Evolutionary conservation across 78 protist genomes (phyloP).

Genomic region (Creolimax fragrantissima): DNA sequence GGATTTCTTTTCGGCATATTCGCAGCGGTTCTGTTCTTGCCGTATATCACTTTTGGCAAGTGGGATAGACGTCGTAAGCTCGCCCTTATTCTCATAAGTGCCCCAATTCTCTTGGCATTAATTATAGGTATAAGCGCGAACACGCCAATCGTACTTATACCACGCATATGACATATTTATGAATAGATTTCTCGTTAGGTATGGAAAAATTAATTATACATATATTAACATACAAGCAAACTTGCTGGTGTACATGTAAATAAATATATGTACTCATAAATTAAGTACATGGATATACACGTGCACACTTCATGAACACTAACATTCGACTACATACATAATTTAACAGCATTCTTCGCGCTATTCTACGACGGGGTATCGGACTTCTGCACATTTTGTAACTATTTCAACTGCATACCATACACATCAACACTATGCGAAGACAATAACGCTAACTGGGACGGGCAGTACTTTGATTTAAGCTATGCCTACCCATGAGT

Average conservation of each 20-base stretch:
- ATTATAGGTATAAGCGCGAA: not conserved
- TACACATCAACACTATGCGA: conserved; percentile 11
- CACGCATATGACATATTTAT: too few relatives aligned
- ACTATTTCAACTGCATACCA: conserved; percentile 30
- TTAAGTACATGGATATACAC: too few relatives aligned
- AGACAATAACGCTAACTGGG: not conserved
- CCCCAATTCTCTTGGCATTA: not conserved
- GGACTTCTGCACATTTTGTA: conserved; percentile 15
- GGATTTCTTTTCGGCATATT: not conserved
- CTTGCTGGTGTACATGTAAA: too few relatives aligned
- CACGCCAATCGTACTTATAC: too few relatives aligned
- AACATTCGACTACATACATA: too few relatives aligned
- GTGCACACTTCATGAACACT: too few relatives aligned
- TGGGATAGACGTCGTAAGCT: conserved; percentile 26
- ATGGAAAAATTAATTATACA: too few relatives aligned
- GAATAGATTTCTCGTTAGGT: too few relatives aligned
- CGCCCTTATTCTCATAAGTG: not conserved
- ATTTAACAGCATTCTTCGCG: not conserved
- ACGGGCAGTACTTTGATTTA: not conserved
- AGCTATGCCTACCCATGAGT: not conserved
- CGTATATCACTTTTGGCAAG: conserved; percentile 39
- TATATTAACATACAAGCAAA: too few relatives aligned
- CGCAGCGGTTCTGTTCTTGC: conserved; percentile 26
- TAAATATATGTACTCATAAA: too few relatives aligned
- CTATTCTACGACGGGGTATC: not conserved